Percentiles rank a stretch among this genome's conserved stretches.
phyloP scores from a whole-genome alignment of 2,329 filamentous ascomycete genomes.

The Calonectria hawksworthii region DNA sequence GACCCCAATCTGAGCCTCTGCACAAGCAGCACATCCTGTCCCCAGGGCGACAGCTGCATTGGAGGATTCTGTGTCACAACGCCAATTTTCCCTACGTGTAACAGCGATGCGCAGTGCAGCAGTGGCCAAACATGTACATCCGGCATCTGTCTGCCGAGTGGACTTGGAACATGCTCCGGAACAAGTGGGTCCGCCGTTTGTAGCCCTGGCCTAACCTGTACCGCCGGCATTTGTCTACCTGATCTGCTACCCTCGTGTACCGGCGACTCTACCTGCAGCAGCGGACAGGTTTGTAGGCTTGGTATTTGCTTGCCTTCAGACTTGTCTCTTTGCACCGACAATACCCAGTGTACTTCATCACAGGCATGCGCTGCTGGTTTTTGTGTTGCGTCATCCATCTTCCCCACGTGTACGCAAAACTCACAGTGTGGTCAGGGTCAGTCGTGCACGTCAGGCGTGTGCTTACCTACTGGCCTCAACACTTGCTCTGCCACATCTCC shows the following conservation, averaged over 20 bases:
- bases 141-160: background rate
- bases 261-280: background rate
- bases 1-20: background rate
- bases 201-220: slow-evolving; percentile 2
- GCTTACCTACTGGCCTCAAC: background rate
- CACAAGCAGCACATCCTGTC: background rate
- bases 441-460: background rate
- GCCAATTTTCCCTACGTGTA: background rate
- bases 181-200: background rate
- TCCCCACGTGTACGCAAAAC: background rate
- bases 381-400: background rate
- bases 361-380: slow-evolving; percentile 2
- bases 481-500: background rate
- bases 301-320: background rate
- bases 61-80: slow-evolving; percentile 11
- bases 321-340: background rate
- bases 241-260: slow-evolving; percentile 1
- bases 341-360: background rate
- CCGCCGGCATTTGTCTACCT: slow-evolving; percentile 14
- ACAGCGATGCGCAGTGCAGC: background rate
- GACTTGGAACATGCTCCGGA: background rate
- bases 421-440: background rate
- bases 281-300: background rate
- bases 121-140: background rate
- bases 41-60: background rate